These are phyloP conservation scores for Glebionis coronaria DNA, from an alignment of 129 eudicot genomes.

Conservation along the genomic window DNA sequence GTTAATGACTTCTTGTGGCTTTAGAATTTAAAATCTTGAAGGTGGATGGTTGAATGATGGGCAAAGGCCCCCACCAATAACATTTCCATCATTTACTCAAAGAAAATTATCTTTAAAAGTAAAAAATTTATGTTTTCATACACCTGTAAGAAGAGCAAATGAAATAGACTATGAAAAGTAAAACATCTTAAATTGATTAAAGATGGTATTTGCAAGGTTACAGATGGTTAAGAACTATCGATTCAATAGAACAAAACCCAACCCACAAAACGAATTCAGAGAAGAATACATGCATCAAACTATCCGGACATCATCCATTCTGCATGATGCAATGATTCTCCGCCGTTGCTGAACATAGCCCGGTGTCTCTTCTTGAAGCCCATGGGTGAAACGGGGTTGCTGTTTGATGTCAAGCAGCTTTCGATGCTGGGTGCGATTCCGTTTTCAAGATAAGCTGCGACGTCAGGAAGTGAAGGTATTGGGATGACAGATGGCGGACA, in stretches of 20 bases:
- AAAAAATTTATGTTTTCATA: too few species aligned
- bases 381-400: conserved; percentile 52
- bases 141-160: too few species aligned
- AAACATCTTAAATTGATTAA: conserved; percentile 12
- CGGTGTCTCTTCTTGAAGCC: conserved; percentile 62
- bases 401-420: conserved; percentile 54
- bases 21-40: conserved; percentile 25
- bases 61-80: conserved; percentile 27
- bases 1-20: not conserved
- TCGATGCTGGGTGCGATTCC: conserved; percentile 39
- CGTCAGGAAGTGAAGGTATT: conserved; percentile 41
- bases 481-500: conserved; percentile 35
- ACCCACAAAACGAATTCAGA: conserved; percentile 1
- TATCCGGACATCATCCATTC: conserved; percentile 64
- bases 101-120: too few species aligned
- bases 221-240: conserved; percentile 24
- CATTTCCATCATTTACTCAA: conserved; percentile 1
- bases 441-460: conserved; percentile 36
- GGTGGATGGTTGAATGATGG: conserved; percentile 23
- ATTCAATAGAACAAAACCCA: conserved; percentile 7
- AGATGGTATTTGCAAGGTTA: conserved; percentile 19
- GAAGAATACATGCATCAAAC: conserved; percentile 17
- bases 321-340: conserved; percentile 16
- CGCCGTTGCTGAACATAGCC: conserved; percentile 38
- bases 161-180: too few species aligned